Conservation (phyloP, 805 yeast genomes). For the Candida methanosorbosa region DNA sequence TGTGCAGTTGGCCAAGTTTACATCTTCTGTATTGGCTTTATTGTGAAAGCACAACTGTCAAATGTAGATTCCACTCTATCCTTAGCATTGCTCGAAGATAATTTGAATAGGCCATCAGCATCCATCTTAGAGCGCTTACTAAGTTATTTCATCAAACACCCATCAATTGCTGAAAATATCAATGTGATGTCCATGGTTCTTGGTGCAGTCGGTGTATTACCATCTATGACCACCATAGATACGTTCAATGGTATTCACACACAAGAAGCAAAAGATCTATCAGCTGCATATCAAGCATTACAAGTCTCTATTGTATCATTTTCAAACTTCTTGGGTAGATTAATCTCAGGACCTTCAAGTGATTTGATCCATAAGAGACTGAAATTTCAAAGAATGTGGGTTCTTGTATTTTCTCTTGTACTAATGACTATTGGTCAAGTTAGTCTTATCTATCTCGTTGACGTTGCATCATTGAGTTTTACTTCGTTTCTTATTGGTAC, state of each 20-base stretch:
- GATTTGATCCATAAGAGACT: slow-evolving; percentile 46
- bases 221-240: slow-evolving; percentile 4
- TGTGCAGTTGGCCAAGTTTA: slow-evolving; percentile 67
- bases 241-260: slow-evolving; percentile 1
- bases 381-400: slow-evolving; percentile 59
- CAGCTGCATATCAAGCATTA: slow-evolving; percentile 50
- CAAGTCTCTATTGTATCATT: slow-evolving; percentile 64
- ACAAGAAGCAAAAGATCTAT: slow-evolving; percentile 19
- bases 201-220: not conserved
- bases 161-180: slow-evolving; percentile 3
- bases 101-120: no score
- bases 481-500: slow-evolving; percentile 52
- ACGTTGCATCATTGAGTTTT: slow-evolving; percentile 32
- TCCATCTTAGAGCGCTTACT: not conserved
- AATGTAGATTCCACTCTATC: not conserved
- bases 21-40: slow-evolving; percentile 65
- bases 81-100: no score
- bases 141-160: slow-evolving; percentile 6
- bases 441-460: slow-evolving; percentile 28
- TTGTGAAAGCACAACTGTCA: slow-evolving; percentile 40
- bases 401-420: slow-evolving; percentile 34
- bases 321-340: slow-evolving; percentile 57
- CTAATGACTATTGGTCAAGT: slow-evolving; percentile 29
- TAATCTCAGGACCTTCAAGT: slow-evolving; percentile 56
- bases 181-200: not conserved